These are phyloP conservation scores for Zygosaccharomyces gambellarensis DNA, from an alignment of 805 yeast species.

Conservation along the genomic window DNA sequence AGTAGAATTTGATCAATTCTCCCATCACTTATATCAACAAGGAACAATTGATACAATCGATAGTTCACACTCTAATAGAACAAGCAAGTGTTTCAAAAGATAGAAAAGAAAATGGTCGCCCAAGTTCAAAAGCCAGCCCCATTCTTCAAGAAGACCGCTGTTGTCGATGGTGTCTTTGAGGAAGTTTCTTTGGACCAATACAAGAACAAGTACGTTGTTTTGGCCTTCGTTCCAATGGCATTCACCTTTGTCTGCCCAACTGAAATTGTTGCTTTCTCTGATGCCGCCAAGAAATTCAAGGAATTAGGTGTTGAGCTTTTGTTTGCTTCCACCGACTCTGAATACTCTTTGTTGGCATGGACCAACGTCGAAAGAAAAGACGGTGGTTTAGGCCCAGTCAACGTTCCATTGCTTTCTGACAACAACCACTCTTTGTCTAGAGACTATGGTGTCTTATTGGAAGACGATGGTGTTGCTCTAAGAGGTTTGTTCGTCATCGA, in stretches of 20 bases:
- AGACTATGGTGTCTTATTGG: constrained; percentile 96
- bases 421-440: constrained; percentile 91
- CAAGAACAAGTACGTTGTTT: constrained; percentile 96
- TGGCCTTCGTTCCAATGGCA: constrained; percentile 97
- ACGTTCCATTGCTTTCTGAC: constrained; percentile 94
- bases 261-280: constrained; percentile 97
- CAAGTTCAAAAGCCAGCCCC: constrained; percentile 96
- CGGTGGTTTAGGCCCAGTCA: constrained; percentile 95
- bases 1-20: not conserved
- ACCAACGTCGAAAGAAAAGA: constrained; percentile 93
- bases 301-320: constrained; percentile 83
- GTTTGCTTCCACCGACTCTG: constrained; percentile 98
- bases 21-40: not conserved
- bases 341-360: constrained; percentile 97
- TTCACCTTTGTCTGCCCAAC: constrained; percentile 99
- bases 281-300: constrained; percentile 84
- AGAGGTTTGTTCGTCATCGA: constrained; percentile 98
- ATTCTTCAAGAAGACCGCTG: constrained; percentile 92
- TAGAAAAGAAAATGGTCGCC: constrained; percentile 63
- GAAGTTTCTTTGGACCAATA: constrained; percentile 90
- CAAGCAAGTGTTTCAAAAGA: not conserved
- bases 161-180: constrained; percentile 92
- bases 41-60: constrained; percentile 1
- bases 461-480: constrained; percentile 94
- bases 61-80: not conserved